phyloP scores from a whole-genome alignment of 805 yeast species.

The Metschnikowia corniflorae region DNA sequence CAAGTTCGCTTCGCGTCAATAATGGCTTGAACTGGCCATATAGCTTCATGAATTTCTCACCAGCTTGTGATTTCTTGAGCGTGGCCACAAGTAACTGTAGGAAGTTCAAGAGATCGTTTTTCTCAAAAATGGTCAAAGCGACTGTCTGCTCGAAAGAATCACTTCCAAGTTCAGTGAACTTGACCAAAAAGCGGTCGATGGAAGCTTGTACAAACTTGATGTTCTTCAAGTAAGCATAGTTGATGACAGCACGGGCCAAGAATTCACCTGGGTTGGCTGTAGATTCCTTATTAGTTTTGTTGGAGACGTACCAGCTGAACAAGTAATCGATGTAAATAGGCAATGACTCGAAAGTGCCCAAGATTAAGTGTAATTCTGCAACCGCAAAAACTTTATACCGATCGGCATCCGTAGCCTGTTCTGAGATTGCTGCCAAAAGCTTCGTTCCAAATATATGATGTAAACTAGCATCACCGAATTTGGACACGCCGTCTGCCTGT shows the following conservation, averaged over 20 bases:
- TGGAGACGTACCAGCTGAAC: constrained; percentile 35
- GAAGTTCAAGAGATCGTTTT: constrained; percentile 55
- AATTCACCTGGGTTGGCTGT: constrained; percentile 29
- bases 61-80: constrained; percentile 47
- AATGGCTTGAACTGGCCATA: constrained; percentile 45
- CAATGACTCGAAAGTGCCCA: constrained; percentile 58
- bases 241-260: constrained; percentile 61
- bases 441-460: constrained; percentile 73
- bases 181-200: constrained; percentile 22
- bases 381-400: constrained; percentile 46
- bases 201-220: constrained; percentile 51
- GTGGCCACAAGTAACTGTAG: constrained; percentile 62
- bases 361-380: constrained; percentile 69
- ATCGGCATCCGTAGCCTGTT: constrained; percentile 22
- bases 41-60: constrained; percentile 53
- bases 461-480: constrained; percentile 71
- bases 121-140: constrained; percentile 23
- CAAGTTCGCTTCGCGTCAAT: constrained; percentile 33
- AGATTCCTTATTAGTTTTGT: constrained; percentile 4
- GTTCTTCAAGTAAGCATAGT: constrained; percentile 68
- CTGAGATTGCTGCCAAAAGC: constrained; percentile 40
- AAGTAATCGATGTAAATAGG: constrained; percentile 43
- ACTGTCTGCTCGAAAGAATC: constrained; percentile 5
- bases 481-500: constrained; percentile 29
- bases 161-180: constrained; percentile 24